These are phyloP conservation scores for Apiospora malaysiana DNA, from an alignment of 2,329 filamentous ascomycete genomes.

Conservation along the genomic window DNA sequence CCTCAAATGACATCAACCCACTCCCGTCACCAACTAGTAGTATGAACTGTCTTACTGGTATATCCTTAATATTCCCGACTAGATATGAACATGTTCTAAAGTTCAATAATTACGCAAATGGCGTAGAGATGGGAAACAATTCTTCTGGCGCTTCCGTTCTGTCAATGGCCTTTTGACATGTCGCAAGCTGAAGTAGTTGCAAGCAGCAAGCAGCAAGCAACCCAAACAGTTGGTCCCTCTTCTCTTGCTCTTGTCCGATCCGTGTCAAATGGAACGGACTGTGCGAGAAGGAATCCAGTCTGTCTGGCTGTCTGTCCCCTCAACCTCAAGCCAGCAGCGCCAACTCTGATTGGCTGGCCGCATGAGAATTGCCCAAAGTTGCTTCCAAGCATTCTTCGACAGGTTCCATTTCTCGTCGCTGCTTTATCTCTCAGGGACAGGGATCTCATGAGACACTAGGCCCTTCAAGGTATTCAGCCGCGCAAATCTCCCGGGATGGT, in stretches of 20 bases:
- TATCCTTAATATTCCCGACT: too few species aligned
- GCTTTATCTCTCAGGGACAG: slow-evolving; percentile 23
- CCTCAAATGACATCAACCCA: slow-evolving; percentile 15
- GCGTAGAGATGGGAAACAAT: not conserved
- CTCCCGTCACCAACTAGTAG: not conserved
- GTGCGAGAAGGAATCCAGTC: not conserved
- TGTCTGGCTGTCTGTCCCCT: not conserved
- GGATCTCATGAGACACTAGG: not conserved
- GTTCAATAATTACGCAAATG: not conserved
- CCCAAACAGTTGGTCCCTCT: not conserved
- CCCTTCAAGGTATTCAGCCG: slow-evolving; percentile 11
- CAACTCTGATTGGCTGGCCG: slow-evolving; percentile 10
- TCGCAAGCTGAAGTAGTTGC: not conserved
- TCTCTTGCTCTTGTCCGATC: not conserved
- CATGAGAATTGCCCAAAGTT: not conserved
- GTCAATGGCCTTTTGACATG: not conserved
- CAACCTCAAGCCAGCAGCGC: too few species aligned
- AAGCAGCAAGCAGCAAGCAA: not conserved
- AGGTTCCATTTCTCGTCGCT: slow-evolving; percentile 23
- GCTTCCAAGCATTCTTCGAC: slow-evolving; percentile 21
- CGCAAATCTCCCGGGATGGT: slow-evolving; percentile 24
- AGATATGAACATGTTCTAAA: too few species aligned
- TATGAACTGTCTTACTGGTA: not conserved
- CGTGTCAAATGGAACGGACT: not conserved
- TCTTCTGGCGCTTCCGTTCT: not conserved